Evolutionary conservation across 176 grass and related monocot genomes (phyloP), one percentile per base, ranked within the genome.

Genomic region (Triticum timopheevii): DNA sequence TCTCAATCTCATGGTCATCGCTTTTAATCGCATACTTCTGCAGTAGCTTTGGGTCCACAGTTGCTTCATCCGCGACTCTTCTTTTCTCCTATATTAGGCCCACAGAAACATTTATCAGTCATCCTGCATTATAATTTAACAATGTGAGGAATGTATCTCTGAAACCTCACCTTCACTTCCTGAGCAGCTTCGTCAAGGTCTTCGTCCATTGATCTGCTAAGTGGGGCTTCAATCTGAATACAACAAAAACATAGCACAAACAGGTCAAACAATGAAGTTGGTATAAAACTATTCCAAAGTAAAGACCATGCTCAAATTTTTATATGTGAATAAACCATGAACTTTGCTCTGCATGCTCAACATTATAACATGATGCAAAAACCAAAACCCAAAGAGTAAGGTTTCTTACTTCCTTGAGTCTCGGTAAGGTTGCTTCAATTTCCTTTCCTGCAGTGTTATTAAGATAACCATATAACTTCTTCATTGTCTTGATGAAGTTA

Each of bases 401-500:
- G 44, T 79, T 13, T 69, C 82, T 82, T 89, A 94, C 92, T 82
- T 96, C 92, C 86, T 98, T 96, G 47, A 98, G 88, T 74, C 93
- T 92, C 67, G 97, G 94, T 84, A 94, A 79, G 63, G 94, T 89
- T 82, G 87, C 86, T 91, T 94, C 88, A 28, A 89, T 95, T 85
- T 98, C 70, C 85, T 93, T 94, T 33, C 92, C 89, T 65, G 88
- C 84, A 36, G 90, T 81, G 47, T 87, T 91, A 58, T 96, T 65
- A 52, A 96, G 97, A 58, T 91, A 87, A 47, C 44, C 40, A 31
- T 96, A 96, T 11, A 98, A 87, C 35, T 88, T 98, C 82, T 92
- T 98, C 88, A 98, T 93, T 73, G 93, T 89, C 82, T 98, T 98
- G 25, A 98, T 94, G 79, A 98, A 98, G 64, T 89, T 85, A 12